phyloP scores from a whole-genome alignment of 2,329 filamentous ascomycete genomes.

The Pseudogymnoascus sp. region DNA sequence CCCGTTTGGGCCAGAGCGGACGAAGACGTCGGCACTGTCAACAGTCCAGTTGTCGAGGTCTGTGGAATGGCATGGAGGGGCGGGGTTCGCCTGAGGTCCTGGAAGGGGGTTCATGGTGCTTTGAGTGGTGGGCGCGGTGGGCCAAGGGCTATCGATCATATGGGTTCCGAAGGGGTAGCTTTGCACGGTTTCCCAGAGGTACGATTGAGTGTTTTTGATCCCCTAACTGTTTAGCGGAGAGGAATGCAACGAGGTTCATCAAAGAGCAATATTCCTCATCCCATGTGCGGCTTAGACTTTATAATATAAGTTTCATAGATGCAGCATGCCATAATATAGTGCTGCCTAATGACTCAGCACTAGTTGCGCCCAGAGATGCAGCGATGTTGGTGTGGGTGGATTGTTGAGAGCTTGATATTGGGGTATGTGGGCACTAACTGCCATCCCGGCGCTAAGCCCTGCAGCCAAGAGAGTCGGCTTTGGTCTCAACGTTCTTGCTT shows the following conservation, averaged over 20 bases:
- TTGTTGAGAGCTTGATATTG: background rate
- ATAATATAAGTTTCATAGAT: background rate
- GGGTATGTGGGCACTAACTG: background rate
- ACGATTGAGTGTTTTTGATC: background rate
- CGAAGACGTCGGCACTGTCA: background rate
- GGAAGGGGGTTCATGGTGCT: background rate
- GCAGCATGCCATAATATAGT: background rate
- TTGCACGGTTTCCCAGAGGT: background rate
- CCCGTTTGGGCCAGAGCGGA: background rate
- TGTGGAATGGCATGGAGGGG: background rate
- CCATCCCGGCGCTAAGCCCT: background rate
- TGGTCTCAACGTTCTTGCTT: background rate
- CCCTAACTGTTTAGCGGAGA: background rate
- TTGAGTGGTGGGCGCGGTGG: background rate
- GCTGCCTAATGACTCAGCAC: constrained; percentile 1
- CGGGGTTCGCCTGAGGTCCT: background rate
- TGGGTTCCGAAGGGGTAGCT: background rate
- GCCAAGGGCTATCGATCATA: background rate
- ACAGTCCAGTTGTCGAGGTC: background rate
- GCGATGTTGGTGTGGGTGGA: background rate
- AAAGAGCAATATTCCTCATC: background rate
- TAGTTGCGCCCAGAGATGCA: background rate
- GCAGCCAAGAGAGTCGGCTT: background rate
- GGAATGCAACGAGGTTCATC: background rate
- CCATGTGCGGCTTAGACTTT: background rate